Evolutionary conservation across 2,329 filamentous ascomycete species (phyloP).

Genomic region (Blastomyces parvus): DNA sequence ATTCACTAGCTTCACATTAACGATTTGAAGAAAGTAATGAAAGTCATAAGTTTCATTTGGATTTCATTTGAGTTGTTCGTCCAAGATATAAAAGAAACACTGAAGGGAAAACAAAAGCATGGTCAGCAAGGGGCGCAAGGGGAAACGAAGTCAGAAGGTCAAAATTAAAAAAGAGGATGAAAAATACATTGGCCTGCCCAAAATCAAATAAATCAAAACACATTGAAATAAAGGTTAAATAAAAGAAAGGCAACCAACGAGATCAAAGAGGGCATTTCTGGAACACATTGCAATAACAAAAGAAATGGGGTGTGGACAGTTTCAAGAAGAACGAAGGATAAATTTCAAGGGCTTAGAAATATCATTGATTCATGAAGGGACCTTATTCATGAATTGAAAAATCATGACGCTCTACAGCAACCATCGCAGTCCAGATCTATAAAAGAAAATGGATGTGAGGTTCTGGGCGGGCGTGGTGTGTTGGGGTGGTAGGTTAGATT

Average conservation of each 20-base stretch:
- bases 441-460: background rate
- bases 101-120: background rate
- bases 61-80: background rate
- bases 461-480: background rate
- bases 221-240: background rate
- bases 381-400: background rate
- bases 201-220: background rate
- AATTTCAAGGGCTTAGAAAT: background rate
- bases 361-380: background rate
- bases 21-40: background rate
- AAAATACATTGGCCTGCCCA: background rate
- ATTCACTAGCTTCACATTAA: background rate
- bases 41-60: conserved; percentile 1
- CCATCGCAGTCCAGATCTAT: background rate
- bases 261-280: conserved; percentile 3
- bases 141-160: background rate
- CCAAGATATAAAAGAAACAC: background rate
- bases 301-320: background rate
- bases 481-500: background rate
- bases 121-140: background rate
- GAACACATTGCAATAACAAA: background rate
- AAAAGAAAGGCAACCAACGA: background rate
- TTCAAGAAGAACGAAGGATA: background rate
- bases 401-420: background rate
- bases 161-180: background rate